Percentiles rank a stretch among this genome's conserved stretches.
Conservation (phyloP, 2,329 filamentous ascomycete species). For the Aquanectria penicillioides region DNA sequence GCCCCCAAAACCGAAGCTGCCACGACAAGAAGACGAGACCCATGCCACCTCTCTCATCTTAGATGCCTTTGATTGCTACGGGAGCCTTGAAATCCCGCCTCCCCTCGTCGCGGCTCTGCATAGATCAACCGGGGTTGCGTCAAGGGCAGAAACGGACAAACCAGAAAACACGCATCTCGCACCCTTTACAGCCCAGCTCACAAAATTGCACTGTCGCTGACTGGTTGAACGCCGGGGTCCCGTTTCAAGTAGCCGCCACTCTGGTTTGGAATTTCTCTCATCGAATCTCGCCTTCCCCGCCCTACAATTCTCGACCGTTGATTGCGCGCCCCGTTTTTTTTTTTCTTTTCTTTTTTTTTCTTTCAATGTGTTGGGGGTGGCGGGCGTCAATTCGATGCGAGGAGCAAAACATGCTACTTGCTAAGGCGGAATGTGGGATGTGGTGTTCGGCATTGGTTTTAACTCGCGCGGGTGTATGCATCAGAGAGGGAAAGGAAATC, state of each 20-base stretch:
- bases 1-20: constrained; percentile 9
- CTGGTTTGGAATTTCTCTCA: constrained; percentile 2
- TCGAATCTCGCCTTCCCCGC: constrained; percentile 5
- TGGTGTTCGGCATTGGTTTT: constrained; percentile 1
- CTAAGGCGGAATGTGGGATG: neutral
- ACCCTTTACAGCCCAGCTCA: constrained; percentile 1
- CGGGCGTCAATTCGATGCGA: constrained; percentile 2
- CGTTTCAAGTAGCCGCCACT: constrained; percentile 15
- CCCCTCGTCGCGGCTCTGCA: constrained; percentile 5
- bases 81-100: constrained; percentile 1
- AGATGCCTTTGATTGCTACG: neutral
- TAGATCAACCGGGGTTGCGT: neutral
- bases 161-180: constrained; percentile 2
- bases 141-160: constrained; percentile 1
- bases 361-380: neutral
- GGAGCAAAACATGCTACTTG: neutral
- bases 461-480: constrained; percentile 5
- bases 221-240: constrained; percentile 6
- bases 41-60: constrained; percentile 4
- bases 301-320: neutral
- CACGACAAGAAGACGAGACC: neutral
- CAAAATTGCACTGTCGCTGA: constrained; percentile 14
- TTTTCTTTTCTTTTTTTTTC: constrained; percentile 1
- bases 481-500: constrained; percentile 21
- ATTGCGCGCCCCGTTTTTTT: constrained; percentile 10